Conservation (phyloP, 1,139 yeast genomes). For the Lodderomyces oxycetoniae region DNA sequence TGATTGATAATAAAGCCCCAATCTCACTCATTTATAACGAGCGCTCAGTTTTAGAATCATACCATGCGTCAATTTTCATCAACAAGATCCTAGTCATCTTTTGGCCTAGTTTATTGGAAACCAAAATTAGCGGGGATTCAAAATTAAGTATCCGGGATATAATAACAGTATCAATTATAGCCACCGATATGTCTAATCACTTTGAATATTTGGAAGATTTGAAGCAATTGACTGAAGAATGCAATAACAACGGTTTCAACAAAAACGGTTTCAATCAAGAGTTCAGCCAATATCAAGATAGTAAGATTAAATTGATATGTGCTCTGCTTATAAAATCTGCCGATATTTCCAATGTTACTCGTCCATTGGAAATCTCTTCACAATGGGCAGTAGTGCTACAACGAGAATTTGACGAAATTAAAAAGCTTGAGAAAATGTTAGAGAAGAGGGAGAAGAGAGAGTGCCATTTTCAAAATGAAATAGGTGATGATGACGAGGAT, state of each 20-base stretch:
- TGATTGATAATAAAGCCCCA: constrained; percentile 61
- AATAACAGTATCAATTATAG: constrained; percentile 52
- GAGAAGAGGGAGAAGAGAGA: constrained; percentile 1
- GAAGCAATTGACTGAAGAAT: constrained; percentile 16
- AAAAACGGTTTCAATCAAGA: constrained; percentile 5
- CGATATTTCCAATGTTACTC: constrained; percentile 85
- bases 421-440: constrained; percentile 46
- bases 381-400: constrained; percentile 82
- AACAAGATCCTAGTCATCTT: constrained; percentile 51
- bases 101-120: constrained; percentile 54
- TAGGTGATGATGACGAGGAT: constrained; percentile 13
- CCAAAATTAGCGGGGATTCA: constrained; percentile 18
- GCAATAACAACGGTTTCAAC: constrained; percentile 4
- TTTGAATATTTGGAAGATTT: constrained; percentile 61
- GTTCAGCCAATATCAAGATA: constrained; percentile 11
- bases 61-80: constrained; percentile 69
- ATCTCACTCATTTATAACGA: constrained; percentile 59
- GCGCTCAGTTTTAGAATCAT: constrained; percentile 74
- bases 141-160: constrained; percentile 26
- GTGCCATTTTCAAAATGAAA: not conserved
- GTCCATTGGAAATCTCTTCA: constrained; percentile 70
- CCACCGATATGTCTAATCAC: constrained; percentile 95
- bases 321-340: constrained; percentile 84
- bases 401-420: constrained; percentile 72
- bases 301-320: constrained; percentile 46